A percentile compares a stretch with the other conserved stretches of the same genome.
phyloP scores from a whole-genome alignment of 2,329 filamentous ascomycete genomes.

The Penicillium sp. region DNA sequence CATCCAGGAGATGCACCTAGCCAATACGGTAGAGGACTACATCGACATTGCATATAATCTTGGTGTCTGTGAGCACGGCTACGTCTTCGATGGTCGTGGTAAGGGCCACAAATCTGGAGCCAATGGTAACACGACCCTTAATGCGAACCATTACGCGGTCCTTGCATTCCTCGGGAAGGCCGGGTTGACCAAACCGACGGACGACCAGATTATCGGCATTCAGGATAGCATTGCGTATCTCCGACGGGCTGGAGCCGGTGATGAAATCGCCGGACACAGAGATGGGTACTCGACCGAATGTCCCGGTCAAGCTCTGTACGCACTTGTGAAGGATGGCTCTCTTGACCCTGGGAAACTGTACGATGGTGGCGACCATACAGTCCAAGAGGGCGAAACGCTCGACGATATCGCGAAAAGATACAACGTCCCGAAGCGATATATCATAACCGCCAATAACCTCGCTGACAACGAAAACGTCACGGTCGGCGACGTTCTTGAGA shows the following conservation, averaged over 20 bases:
- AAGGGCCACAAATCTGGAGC: slow-evolving; percentile 13
- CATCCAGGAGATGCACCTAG: slow-evolving; percentile 12
- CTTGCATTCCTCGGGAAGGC: slow-evolving; percentile 16
- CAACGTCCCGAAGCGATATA: slow-evolving; percentile 4
- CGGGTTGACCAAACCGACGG: slow-evolving; percentile 9
- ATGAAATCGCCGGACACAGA: background rate
- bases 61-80: slow-evolving; percentile 15
- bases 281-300: slow-evolving; percentile 5
- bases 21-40: slow-evolving; percentile 1
- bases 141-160: slow-evolving; percentile 19
- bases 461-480: background rate
- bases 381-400: background rate
- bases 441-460: background rate
- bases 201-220: slow-evolving; percentile 5
- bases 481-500: slow-evolving; percentile 2
- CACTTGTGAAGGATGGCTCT: background rate
- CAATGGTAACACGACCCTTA: slow-evolving; percentile 13
- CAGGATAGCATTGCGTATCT: slow-evolving; percentile 11
- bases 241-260: background rate
- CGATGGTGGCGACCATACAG: background rate
- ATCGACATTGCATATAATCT: slow-evolving; percentile 18
- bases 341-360: slow-evolving; percentile 4
- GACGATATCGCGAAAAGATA: background rate
- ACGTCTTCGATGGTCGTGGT: slow-evolving; percentile 15
- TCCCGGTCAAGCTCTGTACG: slow-evolving; percentile 3